These are phyloP conservation scores for Serendipita vermifera DNA, from an alignment of 768 basidiomycete genomes.

Conservation along the genomic window DNA sequence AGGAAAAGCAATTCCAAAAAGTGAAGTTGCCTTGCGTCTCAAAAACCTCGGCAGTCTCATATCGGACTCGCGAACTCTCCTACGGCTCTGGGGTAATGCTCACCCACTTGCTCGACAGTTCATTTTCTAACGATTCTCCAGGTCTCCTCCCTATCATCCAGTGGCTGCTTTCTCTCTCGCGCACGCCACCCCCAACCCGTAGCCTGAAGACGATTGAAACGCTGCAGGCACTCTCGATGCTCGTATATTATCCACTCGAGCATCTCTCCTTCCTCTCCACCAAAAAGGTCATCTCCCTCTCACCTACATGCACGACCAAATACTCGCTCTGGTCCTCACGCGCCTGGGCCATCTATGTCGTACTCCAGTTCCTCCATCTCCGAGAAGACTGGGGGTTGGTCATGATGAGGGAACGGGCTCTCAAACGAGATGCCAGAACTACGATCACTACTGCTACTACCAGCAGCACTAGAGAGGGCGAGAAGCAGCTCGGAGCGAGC, in stretches of 20 bases:
- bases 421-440: conserved; percentile 26
- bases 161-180: conserved; percentile 66
- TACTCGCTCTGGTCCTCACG: conserved; percentile 53
- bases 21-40: conserved; percentile 31
- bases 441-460: conserved; percentile 25
- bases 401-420: conserved; percentile 37
- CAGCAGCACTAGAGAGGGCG: too few species aligned
- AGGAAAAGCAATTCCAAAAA: conserved; percentile 26
- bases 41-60: conserved; percentile 43
- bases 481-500: conserved; percentile 32
- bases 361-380: conserved; percentile 64
- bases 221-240: conserved; percentile 61
- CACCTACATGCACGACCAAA: conserved; percentile 34
- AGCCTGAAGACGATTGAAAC: conserved; percentile 64
- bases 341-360: conserved; percentile 68
- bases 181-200: conserved; percentile 55
- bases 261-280: conserved; percentile 58
- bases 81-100: conserved; percentile 66
- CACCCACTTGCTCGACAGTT: background rate
- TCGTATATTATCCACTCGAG: conserved; percentile 67
- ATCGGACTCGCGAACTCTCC: conserved; percentile 57
- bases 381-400: conserved; percentile 53
- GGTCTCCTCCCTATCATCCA: conserved; percentile 50
- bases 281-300: conserved; percentile 48
- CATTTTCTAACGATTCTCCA: background rate